phyloP scores from a whole-genome alignment of 805 yeast genomes.

The Myxozyma vanderwaltii region DNA sequence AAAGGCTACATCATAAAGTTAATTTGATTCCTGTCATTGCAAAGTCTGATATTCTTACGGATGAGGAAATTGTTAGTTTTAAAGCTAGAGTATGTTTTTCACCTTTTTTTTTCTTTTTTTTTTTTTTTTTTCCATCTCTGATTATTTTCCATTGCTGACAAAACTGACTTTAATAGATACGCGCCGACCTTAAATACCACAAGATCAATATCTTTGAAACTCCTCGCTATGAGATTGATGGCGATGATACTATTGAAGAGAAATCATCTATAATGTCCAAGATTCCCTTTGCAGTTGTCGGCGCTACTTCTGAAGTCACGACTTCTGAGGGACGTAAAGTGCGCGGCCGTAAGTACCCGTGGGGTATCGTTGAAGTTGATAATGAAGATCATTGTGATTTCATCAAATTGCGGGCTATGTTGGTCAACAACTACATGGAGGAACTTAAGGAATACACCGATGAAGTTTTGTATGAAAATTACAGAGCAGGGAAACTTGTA shows the following conservation, averaged over 20 bases:
- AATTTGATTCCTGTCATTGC: constrained; percentile 94
- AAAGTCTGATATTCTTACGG: constrained; percentile 89
- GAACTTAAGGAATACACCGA: constrained; percentile 87
- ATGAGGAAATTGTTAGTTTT: constrained; percentile 76
- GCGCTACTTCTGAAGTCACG: constrained; percentile 56
- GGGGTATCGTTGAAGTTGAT: constrained; percentile 89
- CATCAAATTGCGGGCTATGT: constrained; percentile 80
- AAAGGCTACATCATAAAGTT: constrained; percentile 83
- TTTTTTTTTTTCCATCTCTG: not conserved
- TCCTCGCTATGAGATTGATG: constrained; percentile 74
- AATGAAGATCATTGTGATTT: constrained; percentile 92
- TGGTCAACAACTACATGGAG: constrained; percentile 87
- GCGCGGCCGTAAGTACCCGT: constrained; percentile 73
- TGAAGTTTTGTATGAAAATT: constrained; percentile 76
- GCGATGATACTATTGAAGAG: constrained; percentile 73
- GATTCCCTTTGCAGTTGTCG: constrained; percentile 73
- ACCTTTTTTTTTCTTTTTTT: not conserved
- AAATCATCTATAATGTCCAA: constrained; percentile 66
- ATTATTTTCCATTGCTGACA: too few relatives aligned
- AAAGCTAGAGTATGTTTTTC: constrained; percentile 52
- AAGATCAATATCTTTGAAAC: constrained; percentile 78
- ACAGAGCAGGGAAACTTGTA: constrained; percentile 79
- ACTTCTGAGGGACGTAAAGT: constrained; percentile 53
- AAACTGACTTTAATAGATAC: constrained; percentile 22
- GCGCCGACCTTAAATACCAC: constrained; percentile 73